Conservation (phyloP, 2,329 filamentous ascomycete species). For the Penicillium brevicompactum region DNA sequence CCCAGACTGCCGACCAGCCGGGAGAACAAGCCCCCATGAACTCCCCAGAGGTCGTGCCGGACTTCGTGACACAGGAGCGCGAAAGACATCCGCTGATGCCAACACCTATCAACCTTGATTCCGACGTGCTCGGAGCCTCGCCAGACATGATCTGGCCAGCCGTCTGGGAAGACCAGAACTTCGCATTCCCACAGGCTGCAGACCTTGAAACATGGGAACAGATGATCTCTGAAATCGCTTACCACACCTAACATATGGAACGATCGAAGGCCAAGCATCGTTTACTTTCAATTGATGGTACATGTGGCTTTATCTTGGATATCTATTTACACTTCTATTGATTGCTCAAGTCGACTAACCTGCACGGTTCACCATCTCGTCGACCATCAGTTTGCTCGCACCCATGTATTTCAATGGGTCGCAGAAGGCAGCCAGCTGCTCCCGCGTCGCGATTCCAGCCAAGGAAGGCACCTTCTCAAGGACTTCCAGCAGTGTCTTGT, state of each 20-base stretch:
- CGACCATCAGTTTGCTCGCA: slow-evolving; percentile 35
- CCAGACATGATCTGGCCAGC: slow-evolving; percentile 14
- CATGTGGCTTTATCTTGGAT: not conserved
- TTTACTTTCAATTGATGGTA: not conserved
- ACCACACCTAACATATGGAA: slow-evolving; percentile 7
- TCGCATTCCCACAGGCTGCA: slow-evolving; percentile 14
- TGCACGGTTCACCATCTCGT: slow-evolving; percentile 27
- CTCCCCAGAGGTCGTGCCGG: slow-evolving; percentile 4
- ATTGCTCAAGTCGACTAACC: not conserved
- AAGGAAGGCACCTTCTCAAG: slow-evolving; percentile 43
- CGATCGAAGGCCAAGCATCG: too few species aligned
- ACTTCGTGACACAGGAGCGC: slow-evolving; percentile 1
- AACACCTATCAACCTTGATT: not conserved
- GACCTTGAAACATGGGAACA: slow-evolving; percentile 16
- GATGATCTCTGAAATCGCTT: slow-evolving; percentile 18
- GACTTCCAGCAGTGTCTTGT: slow-evolving; percentile 47
- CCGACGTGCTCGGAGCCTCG: slow-evolving; percentile 1
- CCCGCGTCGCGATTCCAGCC: slow-evolving; percentile 44
- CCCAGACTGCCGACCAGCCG: not conserved
- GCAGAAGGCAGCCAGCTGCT: slow-evolving; percentile 55
- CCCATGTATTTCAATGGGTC: slow-evolving; percentile 55
- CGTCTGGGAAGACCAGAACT: slow-evolving; percentile 14
- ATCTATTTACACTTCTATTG: not conserved
- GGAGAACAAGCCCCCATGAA: not conserved
- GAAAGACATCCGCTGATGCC: not conserved